Percentiles rank a stretch among this genome's conserved stretches.
Conservation (phyloP, 805 yeast species). For the Blastobotrys robertii region DNA sequence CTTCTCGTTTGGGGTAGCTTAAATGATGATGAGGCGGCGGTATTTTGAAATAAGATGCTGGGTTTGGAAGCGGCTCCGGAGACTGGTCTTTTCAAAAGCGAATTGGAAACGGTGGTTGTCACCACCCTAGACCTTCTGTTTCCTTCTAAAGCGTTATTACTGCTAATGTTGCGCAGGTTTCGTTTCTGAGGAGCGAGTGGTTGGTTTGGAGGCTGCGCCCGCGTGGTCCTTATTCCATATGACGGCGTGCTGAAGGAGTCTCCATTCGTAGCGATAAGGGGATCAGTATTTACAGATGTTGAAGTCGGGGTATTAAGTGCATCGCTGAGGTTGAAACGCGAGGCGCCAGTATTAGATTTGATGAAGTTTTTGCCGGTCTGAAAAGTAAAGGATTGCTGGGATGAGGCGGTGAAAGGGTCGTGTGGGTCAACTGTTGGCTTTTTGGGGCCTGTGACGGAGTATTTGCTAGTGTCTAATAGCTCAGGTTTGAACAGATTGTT, state of each 20-base stretch:
- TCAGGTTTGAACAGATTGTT: constrained; percentile 26
- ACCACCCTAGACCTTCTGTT: no score
- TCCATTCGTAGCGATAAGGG: not conserved
- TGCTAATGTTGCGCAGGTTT: constrained; percentile 8
- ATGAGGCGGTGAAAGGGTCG: constrained; percentile 10
- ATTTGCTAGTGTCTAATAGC: constrained; percentile 1
- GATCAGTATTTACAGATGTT: constrained; percentile 1
- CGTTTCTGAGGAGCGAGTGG: constrained; percentile 19
- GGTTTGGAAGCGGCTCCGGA: no score
- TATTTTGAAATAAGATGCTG: no score
- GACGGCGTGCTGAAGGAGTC: constrained; percentile 12
- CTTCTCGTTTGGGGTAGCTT: no score
- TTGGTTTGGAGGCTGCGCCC: constrained; percentile 2
- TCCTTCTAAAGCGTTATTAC: not conserved
- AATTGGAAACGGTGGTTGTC: no score
- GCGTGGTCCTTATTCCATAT: constrained; percentile 5
- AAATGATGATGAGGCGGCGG: no score
- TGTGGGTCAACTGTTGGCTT: not conserved
- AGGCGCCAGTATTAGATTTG: constrained; percentile 1
- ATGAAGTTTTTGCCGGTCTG: constrained; percentile 12
- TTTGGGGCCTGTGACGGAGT: not conserved
- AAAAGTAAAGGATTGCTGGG: constrained; percentile 6
- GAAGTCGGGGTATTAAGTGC: constrained; percentile 5
- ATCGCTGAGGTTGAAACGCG: not conserved
- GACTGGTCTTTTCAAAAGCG: no score